Base-by-base conservation (phyloP, 805 yeast species). In the Pichia ethanolica region DNA sequence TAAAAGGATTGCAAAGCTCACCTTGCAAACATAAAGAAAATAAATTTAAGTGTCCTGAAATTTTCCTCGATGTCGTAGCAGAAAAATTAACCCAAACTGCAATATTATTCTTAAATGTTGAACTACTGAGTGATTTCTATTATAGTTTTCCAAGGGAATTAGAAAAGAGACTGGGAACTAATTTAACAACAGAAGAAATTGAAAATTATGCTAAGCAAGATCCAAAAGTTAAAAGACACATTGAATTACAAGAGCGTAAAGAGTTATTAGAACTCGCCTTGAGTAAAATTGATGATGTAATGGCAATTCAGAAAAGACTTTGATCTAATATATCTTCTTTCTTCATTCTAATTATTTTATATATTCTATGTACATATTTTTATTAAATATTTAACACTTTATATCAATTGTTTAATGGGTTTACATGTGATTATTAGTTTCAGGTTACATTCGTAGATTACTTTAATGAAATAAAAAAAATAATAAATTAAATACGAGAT, bases 91-190 rank as follows among this genome's bases (percentile, higher is more conserved):
- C 97, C 0, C 85, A 91, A 11, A 93, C 99, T 0, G 93, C 99
- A 0, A 93, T 93, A 4, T 68, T 93, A 53, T 93, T 93, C 60
- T 70, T 93, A 63, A 93, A 93, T 62, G 98, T 95, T 49, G 99
- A 93, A 67, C 71, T 93, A 49, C 71, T 93, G 54, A 86, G 95
- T 56, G 99, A 95, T 67, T 93, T 93, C 62, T 95, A 91, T 64
- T 93, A 95, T 66, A 89, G 89, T 58, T 91, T 93, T 67, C 98
- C 99, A 3, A 77, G 98, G 51, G 97, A 89, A 66, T 73, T 93
- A 53, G 99, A 93, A 64, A 73, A 73, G 46, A 81, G 81, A 55
- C 75, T 93, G 49, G 82, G 83, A 44, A 72, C 74, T 52, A 74
- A 75, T 39, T 70, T 93, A 60, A 71, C 79, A 8, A 74, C 75